A percentile compares a stretch with the other conserved stretches of the same genome.
Conservation (phyloP, 805 yeast genomes). For the Brettanomyces anomalus region DNA sequence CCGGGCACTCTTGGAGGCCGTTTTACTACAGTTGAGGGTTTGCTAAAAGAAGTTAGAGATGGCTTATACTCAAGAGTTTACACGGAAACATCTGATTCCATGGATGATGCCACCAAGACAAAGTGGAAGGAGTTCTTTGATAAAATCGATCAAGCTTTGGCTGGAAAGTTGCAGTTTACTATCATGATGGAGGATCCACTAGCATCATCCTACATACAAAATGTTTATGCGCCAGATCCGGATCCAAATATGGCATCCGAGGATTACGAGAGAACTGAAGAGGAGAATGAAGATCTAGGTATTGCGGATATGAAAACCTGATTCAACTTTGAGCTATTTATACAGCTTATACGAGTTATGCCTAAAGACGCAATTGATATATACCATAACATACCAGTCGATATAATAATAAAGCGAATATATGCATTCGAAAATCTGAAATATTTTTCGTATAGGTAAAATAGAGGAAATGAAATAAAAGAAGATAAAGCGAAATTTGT, state of each 20-base stretch:
- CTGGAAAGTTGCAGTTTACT: slow-evolving; percentile 77
- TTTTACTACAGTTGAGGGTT: slow-evolving; percentile 94
- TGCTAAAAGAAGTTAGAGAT: slow-evolving; percentile 78
- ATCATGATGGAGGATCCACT: slow-evolving; percentile 88
- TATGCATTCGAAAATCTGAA: no score
- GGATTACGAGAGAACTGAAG: slow-evolving; percentile 80
- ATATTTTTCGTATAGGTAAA: no score
- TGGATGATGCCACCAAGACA: slow-evolving; percentile 68
- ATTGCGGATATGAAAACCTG: slow-evolving; percentile 42
- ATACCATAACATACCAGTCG: no score
- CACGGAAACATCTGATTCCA: slow-evolving; percentile 80
- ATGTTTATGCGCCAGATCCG: slow-evolving; percentile 96
- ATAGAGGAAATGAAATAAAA: no score
- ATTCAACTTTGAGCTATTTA: neutral
- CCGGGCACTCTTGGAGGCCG: slow-evolving; percentile 98
- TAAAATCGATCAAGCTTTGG: slow-evolving; percentile 65
- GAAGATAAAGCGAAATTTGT: no score
- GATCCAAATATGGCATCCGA: slow-evolving; percentile 94
- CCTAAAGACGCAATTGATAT: no score
- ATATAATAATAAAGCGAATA: no score
- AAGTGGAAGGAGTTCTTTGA: slow-evolving; percentile 80
- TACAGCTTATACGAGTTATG: neutral
- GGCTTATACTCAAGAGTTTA: slow-evolving; percentile 83
- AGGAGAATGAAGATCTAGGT: slow-evolving; percentile 91
- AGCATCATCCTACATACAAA: slow-evolving; percentile 92